phyloP scores from a whole-genome alignment of 371 early-diverging fungal genomes.

The Mortierella sp. region DNA sequence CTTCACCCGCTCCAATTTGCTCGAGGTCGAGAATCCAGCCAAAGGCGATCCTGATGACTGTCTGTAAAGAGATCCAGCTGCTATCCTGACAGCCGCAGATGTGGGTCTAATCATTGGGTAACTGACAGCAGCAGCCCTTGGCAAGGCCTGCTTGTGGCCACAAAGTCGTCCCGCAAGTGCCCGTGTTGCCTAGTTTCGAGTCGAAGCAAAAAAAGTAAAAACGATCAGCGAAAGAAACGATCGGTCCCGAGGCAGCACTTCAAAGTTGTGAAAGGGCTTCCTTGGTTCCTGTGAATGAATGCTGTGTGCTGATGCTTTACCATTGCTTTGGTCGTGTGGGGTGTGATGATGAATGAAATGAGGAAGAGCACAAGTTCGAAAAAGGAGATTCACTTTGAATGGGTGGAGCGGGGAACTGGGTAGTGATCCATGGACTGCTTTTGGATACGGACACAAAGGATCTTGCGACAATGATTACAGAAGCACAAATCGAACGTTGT shows the following conservation, averaged over 20 bases:
- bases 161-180: conserved; percentile 56
- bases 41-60: background rate
- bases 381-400: background rate
- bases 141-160: conserved; percentile 45
- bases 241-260: background rate
- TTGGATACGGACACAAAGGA: background rate
- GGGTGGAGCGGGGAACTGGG: background rate
- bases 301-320: background rate
- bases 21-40: conserved; percentile 21
- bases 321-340: background rate
- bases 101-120: conserved; percentile 25
- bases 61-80: background rate
- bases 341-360: background rate
- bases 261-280: background rate
- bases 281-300: background rate
- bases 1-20: background rate
- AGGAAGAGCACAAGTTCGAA: background rate
- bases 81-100: conserved; percentile 25
- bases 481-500: background rate
- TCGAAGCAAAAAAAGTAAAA: background rate
- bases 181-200: conserved; percentile 25
- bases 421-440: conserved; percentile 1
- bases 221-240: background rate
- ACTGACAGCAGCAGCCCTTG: conserved; percentile 17
- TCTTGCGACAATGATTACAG: background rate